Evolutionary conservation across 805 yeast genomes (phyloP), one percentile per base, ranked within the genome.

Genomic region (Schwanniomyces occidentalis): DNA sequence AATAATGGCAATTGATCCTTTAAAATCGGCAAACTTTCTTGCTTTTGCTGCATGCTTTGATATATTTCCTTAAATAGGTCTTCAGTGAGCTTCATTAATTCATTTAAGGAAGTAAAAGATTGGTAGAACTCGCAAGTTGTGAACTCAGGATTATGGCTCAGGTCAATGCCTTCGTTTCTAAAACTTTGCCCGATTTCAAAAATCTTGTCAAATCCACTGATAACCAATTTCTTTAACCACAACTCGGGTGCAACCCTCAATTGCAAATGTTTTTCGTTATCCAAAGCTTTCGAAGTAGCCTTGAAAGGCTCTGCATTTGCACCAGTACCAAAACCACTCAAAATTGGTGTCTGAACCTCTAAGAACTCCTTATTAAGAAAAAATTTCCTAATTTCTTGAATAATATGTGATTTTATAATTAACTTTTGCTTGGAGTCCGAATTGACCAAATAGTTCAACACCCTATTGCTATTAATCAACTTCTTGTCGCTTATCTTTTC

Each of bases 141-240:
- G 55, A 90, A 91, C 52, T 91, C 99, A 0, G 96, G 95, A 58
- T 91, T 93, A 56, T 91, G 99, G 0, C 96, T 85, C 2, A 84
- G 70, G 55, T 91, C 99, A 18, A 91, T 71, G 5, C 97, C 96
- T 61, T 93, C 99, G 51, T 93, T 93, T 49, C 99, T 71, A 58
- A 90, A 93, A 29, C 73, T 80, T 34, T 76, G 73, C 0, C 97
- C 97, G 34, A 93, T 76, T 52, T 93, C 98, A 58, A 77, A 93
- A 2, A 93, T 82, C 45, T 76, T 78, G 46, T 90, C 95, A 50
- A 90, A 78, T 2, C 99, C 99, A 6, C 86, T 73, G 21, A 91
- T 79, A 2, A 89, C 75, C 32, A 93, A 61, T 44, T 85, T 75
- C 53, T 93, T 93, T 36, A 93, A 71, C 96, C 96, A 93, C 24